Conservation (phyloP, 2,329 filamentous ascomycete species). For the Paraphoma sp. region DNA sequence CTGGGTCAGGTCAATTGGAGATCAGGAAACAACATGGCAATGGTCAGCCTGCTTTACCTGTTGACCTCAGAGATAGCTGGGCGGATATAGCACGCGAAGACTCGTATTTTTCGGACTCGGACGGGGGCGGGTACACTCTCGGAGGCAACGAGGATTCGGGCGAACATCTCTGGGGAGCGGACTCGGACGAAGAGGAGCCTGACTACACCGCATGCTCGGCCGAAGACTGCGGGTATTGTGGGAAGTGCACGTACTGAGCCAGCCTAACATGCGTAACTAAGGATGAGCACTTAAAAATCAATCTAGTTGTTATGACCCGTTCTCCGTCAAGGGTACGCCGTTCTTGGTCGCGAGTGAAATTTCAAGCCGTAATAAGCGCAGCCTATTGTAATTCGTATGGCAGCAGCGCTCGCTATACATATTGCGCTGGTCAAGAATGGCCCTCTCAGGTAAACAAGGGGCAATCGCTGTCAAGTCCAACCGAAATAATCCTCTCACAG, state of each 20-base stretch:
- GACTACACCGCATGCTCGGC: constrained; percentile 48
- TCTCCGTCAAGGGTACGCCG: too few species aligned
- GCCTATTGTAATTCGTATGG: too few species aligned
- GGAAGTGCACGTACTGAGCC: constrained; percentile 40
- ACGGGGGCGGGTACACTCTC: background rate
- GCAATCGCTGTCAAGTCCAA: too few species aligned
- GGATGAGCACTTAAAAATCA: too few species aligned
- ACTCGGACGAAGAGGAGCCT: constrained; percentile 30
- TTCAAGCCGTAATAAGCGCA: too few species aligned
- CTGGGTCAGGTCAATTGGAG: constrained; percentile 41
- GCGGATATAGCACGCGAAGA: background rate
- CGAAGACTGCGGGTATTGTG: constrained; percentile 47
- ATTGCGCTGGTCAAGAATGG: too few species aligned
- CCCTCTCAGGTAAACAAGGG: too few species aligned
- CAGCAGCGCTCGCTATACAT: too few species aligned
- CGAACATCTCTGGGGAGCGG: constrained; percentile 19
- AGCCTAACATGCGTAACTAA: too few species aligned
- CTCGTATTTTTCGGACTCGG: background rate
- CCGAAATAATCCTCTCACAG: too few species aligned
- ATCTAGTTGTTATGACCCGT: too few species aligned
- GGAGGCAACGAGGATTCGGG: constrained; percentile 4
- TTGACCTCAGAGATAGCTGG: constrained; percentile 14
- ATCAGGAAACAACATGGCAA: constrained; percentile 39
- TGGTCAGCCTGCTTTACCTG: constrained; percentile 32
- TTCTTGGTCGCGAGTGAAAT: too few species aligned